phyloP scores from a whole-genome alignment of 306 rosid species.

The Aeschynomene evenia region DNA sequence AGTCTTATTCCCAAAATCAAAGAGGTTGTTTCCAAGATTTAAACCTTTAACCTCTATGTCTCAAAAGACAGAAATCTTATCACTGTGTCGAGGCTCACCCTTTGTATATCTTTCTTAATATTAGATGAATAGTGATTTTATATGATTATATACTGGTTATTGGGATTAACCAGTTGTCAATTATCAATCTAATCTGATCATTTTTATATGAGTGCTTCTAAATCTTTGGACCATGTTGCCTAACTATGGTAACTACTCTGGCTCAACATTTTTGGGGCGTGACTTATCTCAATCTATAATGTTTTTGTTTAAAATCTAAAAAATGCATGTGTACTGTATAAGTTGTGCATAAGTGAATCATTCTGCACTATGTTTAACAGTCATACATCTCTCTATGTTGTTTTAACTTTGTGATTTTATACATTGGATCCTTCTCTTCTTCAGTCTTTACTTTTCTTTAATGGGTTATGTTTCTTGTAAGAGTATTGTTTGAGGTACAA shows the following conservation, averaged over 20 bases:
- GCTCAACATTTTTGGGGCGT: neutral
- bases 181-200: neutral
- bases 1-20: too few species aligned
- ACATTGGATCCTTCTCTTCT: neutral
- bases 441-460: constrained; percentile 7
- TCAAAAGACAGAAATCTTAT: too few species aligned
- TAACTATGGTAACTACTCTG: constrained; percentile 6
- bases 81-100: too few species aligned
- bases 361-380: neutral
- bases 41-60: too few species aligned
- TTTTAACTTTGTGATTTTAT: constrained; percentile 7
- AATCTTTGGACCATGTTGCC: constrained; percentile 10
- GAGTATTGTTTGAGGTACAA: too few species aligned
- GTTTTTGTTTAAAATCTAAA: constrained; percentile 2
- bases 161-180: neutral
- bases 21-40: too few species aligned
- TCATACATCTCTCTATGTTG: neutral
- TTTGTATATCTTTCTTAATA: neutral
- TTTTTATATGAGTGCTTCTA: neutral
- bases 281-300: neutral
- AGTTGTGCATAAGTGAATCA: neutral
- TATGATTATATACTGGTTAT: neutral
- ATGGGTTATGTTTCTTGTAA: constrained; percentile 17
- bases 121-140: constrained; percentile 14
- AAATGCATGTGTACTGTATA: constrained; percentile 1